Base-by-base conservation (phyloP, 1,139 yeast species). In the Nakaseomyces uthaithaninus region DNA sequence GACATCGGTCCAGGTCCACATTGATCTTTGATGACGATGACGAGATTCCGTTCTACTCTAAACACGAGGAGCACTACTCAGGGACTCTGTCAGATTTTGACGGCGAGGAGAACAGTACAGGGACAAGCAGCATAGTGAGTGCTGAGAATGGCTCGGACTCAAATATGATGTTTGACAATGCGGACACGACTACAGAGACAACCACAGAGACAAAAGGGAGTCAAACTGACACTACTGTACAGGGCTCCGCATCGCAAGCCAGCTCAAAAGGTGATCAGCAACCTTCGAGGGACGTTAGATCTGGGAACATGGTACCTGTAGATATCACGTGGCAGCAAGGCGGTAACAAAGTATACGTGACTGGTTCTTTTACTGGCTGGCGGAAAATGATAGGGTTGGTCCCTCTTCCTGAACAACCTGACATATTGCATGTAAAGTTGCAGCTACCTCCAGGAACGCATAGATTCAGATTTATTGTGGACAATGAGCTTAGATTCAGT, bases 341-440 rank as follows among this genome's bases (percentile, higher is more conserved):
- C 10, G 97, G 97, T 45, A 75, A 75, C 40, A 84, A 84, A 54
- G 97, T 91, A 1, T 80, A 77, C 51, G 85, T 91, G 16, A 91
- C 95, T 43, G 98, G 98, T 38, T 83, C 96, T 1, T 91, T 91
- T 62, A 87, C 97, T 0, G 91, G 93, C 34, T 91, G 98, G 98
- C 71, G 96, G 49, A 89, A 86, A 62, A 84, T 86, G 77, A 84
- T 91, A 50, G 80, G 86, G 48, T 67, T 91, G 50, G 69, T 73
- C 24, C 74, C 72, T 47, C 77, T 73, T 40, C 65, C 66, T 31
- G 62, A 50, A 57, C 76, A 57, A 30, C 60, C 60, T 4, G 58
- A 57, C 9, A 27, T 54, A 3, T 53, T 80, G 66, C 60, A 74
- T 47, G 72, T 82, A 50, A 69, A 75, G 44, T 60, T 80, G 30